Evolutionary conservation across 1,139 yeast genomes (phyloP).

Genomic region (Sugiyamaella castrensis): DNA sequence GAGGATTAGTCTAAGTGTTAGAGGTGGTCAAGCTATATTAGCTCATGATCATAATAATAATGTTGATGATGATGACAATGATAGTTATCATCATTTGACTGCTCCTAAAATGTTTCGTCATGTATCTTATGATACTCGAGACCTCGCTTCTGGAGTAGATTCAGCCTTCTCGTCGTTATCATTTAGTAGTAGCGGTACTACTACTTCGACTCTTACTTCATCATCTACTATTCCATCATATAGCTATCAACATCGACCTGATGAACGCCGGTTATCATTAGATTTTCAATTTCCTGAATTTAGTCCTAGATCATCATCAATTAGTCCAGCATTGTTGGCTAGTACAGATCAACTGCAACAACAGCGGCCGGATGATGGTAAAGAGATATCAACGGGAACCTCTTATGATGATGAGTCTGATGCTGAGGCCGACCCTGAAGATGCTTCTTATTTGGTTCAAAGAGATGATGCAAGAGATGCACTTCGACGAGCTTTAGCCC

Average conservation of each 20-base stretch:
- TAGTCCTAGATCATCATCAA: not conserved
- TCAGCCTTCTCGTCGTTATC: conserved; percentile 9
- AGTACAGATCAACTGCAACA: too few species aligned
- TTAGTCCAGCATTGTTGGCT: conserved; percentile 2
- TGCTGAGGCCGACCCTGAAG: conserved; percentile 6
- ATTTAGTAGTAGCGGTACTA: not conserved
- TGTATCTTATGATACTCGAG: conserved; percentile 10
- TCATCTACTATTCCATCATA: conserved; percentile 4
- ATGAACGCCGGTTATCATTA: not conserved
- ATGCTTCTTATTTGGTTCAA: conserved; percentile 2
- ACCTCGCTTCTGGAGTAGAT: conserved; percentile 7
- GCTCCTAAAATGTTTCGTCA: conserved; percentile 10
- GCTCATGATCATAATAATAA: not conserved
- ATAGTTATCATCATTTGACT: not conserved
- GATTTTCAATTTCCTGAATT: not conserved
- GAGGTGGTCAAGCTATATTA: conserved; percentile 9
- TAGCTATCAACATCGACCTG: not conserved
- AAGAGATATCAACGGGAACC: not conserved
- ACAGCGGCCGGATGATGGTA: not conserved
- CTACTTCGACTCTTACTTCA: not conserved
- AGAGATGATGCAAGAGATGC: conserved; percentile 13
- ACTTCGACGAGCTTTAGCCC: conserved; percentile 9
- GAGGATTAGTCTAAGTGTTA: conserved; percentile 8
- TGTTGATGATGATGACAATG: not conserved
- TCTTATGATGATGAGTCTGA: not conserved